Conservation (phyloP, 805 yeast genomes). For the Kodamaea leandrae region DNA sequence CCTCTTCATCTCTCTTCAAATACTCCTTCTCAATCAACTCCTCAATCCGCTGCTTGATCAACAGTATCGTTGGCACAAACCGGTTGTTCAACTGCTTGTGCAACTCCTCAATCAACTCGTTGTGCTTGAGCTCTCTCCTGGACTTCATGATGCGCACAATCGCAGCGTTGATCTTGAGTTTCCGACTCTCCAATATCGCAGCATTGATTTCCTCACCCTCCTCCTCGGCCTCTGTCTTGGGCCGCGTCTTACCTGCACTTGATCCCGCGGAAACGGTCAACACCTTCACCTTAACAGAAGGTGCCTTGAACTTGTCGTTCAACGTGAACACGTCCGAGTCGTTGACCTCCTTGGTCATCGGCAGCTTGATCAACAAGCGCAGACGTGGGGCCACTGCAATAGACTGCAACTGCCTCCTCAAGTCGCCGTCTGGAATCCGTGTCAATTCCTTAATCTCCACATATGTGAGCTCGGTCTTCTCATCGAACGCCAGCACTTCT, state of each 20-base stretch:
- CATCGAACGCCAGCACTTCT: conserved; percentile 45
- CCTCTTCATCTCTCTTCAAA: conserved; percentile 64
- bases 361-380: conserved; percentile 68
- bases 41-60: conserved; percentile 72
- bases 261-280: conserved; percentile 56
- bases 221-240: conserved; percentile 47
- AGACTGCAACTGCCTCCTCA: conserved; percentile 75
- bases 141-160: conserved; percentile 86
- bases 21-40: conserved; percentile 80
- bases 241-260: conserved; percentile 19
- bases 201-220: conserved; percentile 55
- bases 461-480: conserved; percentile 53
- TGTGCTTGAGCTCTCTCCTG: conserved; percentile 57
- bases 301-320: conserved; percentile 66
- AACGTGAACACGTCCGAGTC: conserved; percentile 62
- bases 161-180: conserved; percentile 76
- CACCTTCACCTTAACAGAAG: conserved; percentile 69
- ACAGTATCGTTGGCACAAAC: conserved; percentile 65
- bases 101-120: conserved; percentile 64
- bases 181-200: conserved; percentile 60
- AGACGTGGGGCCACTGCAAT: conserved; percentile 81
- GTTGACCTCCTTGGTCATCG: conserved; percentile 70
- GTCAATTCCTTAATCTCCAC: conserved; percentile 65
- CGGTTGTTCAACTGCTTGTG: conserved; percentile 56
- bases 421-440: conserved; percentile 67